Evolutionary conservation across 768 basidiomycete genomes (phyloP).

Genomic region (Boletus sensibilis): DNA sequence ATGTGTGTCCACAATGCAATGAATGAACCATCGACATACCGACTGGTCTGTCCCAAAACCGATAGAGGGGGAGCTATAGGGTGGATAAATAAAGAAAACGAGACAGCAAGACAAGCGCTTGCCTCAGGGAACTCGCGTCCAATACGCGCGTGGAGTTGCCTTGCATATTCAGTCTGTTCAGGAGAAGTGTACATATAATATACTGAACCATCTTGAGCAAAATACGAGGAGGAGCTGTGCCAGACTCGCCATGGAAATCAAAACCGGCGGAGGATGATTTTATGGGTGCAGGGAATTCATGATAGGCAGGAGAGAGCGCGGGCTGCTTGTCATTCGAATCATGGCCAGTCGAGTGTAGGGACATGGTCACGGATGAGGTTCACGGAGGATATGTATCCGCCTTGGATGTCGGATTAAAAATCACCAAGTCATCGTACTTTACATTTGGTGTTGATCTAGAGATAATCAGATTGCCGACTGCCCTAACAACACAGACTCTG

Average conservation of each 20-base stretch:
- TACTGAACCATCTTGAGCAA: slow-evolving; percentile 37
- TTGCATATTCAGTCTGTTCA: slow-evolving; percentile 47
- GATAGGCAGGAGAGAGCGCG: slow-evolving; percentile 50
- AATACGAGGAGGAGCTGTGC: accelerated
- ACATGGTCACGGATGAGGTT: background rate
- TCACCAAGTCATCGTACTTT: too few relatives aligned
- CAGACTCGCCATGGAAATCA: slow-evolving; percentile 65
- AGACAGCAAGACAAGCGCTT: background rate
- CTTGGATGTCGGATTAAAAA: too few relatives aligned
- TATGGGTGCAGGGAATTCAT: slow-evolving; percentile 55
- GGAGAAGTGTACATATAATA: slow-evolving; percentile 56
- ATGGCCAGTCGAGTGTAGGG: background rate
- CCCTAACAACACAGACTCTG: too few relatives aligned
- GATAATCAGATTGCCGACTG: too few relatives aligned
- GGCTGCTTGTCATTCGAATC: background rate
- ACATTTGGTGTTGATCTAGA: too few relatives aligned
- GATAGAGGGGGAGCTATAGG: slow-evolving; percentile 56
- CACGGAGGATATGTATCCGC: background rate
- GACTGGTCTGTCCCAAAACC: slow-evolving; percentile 59
- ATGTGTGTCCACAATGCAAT: background rate
- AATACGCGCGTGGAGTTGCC: slow-evolving; percentile 56
- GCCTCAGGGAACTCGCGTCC: slow-evolving; percentile 70
- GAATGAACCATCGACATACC: slow-evolving; percentile 39
- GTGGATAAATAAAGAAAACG: background rate
- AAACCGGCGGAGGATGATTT: slow-evolving; percentile 55